phyloP scores from a whole-genome alignment of 805 yeast genomes.

The Helenozyma rhizophorensis region DNA sequence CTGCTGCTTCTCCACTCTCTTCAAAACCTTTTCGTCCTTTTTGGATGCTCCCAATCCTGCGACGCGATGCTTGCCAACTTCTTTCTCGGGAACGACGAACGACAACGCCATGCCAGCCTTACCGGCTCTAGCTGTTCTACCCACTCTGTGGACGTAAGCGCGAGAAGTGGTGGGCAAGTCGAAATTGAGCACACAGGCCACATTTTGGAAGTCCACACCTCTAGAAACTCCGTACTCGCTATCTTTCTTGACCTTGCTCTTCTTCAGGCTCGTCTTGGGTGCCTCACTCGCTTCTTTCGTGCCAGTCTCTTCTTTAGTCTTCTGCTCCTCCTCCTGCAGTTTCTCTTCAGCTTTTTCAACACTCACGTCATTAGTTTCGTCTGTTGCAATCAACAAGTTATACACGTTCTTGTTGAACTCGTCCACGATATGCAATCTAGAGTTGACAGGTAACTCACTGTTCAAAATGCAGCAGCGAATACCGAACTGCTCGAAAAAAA shows the following conservation, averaged over 20 bases:
- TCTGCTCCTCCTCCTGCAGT: slow-evolving; percentile 24
- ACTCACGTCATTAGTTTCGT: slow-evolving; percentile 66
- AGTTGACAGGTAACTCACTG: slow-evolving; percentile 87
- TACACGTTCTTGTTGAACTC: slow-evolving; percentile 90
- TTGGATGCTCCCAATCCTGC: slow-evolving; percentile 68
- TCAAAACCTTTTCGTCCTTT: slow-evolving; percentile 81
- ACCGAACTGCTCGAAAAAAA: slow-evolving; percentile 93
- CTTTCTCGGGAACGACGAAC: slow-evolving; percentile 78
- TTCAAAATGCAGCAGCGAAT: slow-evolving; percentile 82
- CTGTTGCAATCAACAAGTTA: slow-evolving; percentile 88
- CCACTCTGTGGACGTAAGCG: slow-evolving; percentile 88
- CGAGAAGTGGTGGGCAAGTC: slow-evolving; percentile 88
- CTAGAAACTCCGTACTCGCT: slow-evolving; percentile 91
- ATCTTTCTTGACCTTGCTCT: slow-evolving; percentile 42
- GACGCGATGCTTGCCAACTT: slow-evolving; percentile 83
- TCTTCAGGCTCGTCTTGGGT: slow-evolving; percentile 30
- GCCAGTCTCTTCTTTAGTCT: slow-evolving; percentile 8
- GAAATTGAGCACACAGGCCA: slow-evolving; percentile 93
- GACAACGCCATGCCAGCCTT: slow-evolving; percentile 92
- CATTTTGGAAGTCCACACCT: slow-evolving; percentile 95
- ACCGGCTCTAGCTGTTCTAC: slow-evolving; percentile 97
- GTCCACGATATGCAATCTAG: slow-evolving; percentile 91
- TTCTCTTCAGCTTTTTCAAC: slow-evolving; percentile 48
- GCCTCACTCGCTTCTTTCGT: slow-evolving; percentile 37
- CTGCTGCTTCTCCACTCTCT: slow-evolving; percentile 74